Conservation (phyloP, 176 grass and related monocot genomes). For the Triticum urartu region DNA sequence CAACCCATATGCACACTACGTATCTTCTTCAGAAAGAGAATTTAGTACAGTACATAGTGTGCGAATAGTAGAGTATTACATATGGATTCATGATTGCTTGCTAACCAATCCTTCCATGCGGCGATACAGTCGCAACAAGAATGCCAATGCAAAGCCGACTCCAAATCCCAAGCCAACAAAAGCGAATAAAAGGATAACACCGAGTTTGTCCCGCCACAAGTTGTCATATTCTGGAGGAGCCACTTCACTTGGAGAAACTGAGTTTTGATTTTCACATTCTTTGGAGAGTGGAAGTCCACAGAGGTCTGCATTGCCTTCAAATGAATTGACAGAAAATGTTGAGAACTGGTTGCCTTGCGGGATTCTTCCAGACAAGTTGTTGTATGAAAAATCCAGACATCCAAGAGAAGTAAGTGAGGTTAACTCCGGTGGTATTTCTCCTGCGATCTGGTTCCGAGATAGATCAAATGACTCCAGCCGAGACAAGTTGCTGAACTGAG, state of each 20-base stretch:
- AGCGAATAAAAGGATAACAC: neutral
- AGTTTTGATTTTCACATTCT: neutral
- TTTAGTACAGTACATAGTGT: neutral
- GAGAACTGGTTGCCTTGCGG: conserved; percentile 9
- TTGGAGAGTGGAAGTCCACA: neutral
- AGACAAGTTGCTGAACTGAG: neutral
- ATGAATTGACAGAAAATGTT: neutral
- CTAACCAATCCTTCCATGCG: neutral
- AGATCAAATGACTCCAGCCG: conserved; percentile 36
- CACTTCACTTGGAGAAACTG: neutral
- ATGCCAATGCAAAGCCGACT: neutral
- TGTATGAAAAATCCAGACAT: conserved; percentile 29
- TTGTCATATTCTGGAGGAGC: neutral
- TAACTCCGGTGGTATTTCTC: neutral
- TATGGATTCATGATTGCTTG: neutral
- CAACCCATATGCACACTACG: neutral
- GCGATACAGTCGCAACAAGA: neutral
- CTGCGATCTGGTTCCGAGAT: conserved; percentile 19
- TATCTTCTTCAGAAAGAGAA: neutral
- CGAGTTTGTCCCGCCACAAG: neutral
- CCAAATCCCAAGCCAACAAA: neutral
- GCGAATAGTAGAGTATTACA: neutral
- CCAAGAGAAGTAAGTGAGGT: conserved; percentile 24
- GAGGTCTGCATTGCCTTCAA: neutral
- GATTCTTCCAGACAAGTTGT: conserved; percentile 26